These are phyloP conservation scores for Tephrocybe sp. DNA, from an alignment of 768 basidiomycete genomes.

Conservation along the genomic window DNA sequence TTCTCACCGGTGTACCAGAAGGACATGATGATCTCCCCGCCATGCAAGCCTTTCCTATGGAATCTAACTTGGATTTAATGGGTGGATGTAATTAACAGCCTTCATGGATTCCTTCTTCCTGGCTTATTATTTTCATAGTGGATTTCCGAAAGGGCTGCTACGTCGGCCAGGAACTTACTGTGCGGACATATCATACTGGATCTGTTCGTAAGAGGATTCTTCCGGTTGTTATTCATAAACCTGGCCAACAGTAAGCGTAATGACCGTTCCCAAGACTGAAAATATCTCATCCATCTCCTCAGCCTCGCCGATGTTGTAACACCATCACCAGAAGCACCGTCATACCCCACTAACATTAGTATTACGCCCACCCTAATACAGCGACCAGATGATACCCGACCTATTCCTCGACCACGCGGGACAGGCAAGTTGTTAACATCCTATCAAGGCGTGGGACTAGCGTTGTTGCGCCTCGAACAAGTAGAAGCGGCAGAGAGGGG, in stretches of 20 bases:
- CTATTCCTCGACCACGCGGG: slow-evolving; percentile 59
- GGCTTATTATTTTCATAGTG: slow-evolving; percentile 40
- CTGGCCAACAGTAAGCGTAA: slow-evolving; percentile 31
- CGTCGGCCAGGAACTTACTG: slow-evolving; percentile 95
- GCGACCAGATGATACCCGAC: slow-evolving; percentile 23
- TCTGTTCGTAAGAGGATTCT: slow-evolving; percentile 86
- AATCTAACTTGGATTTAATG: slow-evolving; percentile 93
- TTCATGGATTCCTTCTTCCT: not conserved
- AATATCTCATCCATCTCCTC: slow-evolving; percentile 3
- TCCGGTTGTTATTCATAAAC: slow-evolving; percentile 62
- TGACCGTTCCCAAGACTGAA: not conserved
- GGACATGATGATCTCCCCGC: slow-evolving; percentile 74
- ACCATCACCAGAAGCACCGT: slow-evolving; percentile 19
- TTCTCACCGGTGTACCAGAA: slow-evolving; percentile 85
- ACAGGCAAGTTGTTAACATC: slow-evolving; percentile 74
- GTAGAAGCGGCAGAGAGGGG: slow-evolving; percentile 53
- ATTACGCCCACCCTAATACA: slow-evolving; percentile 32
- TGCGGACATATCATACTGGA: slow-evolving; percentile 94
- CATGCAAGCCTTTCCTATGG: slow-evolving; percentile 84
- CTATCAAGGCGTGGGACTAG: slow-evolving; percentile 62
- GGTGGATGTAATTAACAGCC: slow-evolving; percentile 67
- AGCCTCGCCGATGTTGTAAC: slow-evolving; percentile 13
- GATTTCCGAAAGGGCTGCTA: slow-evolving; percentile 98
- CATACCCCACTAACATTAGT: slow-evolving; percentile 33
- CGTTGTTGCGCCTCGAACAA: slow-evolving; percentile 78